Percentiles rank a stretch among this genome's conserved stretches.
Conservation (phyloP, 139 green algal species). For the Mychonastes homosphaera region DNA sequence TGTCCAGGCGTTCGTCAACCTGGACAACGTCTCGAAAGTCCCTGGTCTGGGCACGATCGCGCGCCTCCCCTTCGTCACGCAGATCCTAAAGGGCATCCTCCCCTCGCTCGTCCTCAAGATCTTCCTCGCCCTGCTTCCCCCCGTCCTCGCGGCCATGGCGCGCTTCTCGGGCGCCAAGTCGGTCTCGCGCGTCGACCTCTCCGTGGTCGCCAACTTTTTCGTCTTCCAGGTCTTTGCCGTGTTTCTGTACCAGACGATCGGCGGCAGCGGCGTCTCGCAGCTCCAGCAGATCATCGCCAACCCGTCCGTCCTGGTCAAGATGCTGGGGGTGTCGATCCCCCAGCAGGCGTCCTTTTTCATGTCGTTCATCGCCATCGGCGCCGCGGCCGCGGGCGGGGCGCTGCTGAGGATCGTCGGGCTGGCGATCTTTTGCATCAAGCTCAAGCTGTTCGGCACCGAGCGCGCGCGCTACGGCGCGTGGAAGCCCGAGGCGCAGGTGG, state of each 20-base stretch:
- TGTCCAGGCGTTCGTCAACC: conserved; percentile 15
- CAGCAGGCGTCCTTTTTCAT: conserved; percentile 69
- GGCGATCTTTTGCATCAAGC: conserved; percentile 21
- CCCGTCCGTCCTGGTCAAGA: conserved; percentile 29
- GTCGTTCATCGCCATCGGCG: conserved; percentile 45
- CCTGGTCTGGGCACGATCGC: conserved; percentile 6
- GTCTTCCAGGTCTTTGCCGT: conserved; percentile 55
- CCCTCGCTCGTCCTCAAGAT: conserved; percentile 52
- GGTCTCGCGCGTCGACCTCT: conserved; percentile 40
- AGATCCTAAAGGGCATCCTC: conserved; percentile 24
- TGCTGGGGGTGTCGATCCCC: conserved; percentile 47
- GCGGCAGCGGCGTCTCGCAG: conserved; percentile 26
- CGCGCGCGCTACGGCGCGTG: conserved; percentile 35
- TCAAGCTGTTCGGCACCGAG: conserved; percentile 18
- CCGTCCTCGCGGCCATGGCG: conserved; percentile 45
- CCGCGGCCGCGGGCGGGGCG: not conserved
- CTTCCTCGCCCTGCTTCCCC: conserved; percentile 57
- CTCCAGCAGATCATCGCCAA: conserved; percentile 23
- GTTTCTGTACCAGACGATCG: conserved; percentile 51
- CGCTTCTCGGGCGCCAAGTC: conserved; percentile 35
- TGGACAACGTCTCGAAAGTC: conserved; percentile 8
- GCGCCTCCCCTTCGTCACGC: conserved; percentile 13
- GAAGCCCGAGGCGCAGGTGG: conserved; percentile 32
- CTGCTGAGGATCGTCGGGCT: conserved; percentile 12
- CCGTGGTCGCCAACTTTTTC: conserved; percentile 20